Conservation (phyloP, 192 early-diverging fungal species). For the Podila minutissima region DNA sequence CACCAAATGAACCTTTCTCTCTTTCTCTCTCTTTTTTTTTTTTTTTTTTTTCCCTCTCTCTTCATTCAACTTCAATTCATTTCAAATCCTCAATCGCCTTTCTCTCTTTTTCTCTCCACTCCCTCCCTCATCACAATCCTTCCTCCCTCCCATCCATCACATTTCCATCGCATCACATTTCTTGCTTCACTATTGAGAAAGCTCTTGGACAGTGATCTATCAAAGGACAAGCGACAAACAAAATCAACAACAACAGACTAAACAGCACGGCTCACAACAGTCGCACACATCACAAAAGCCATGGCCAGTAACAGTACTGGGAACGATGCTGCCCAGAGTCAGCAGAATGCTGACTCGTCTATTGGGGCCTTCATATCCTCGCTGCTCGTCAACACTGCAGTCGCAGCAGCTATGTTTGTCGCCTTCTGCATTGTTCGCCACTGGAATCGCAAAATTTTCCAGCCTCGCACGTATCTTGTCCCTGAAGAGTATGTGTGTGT, state of each 20-base stretch:
- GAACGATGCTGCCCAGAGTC: not conserved
- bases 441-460: conserved; percentile 72
- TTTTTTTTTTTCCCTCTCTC: not conserved
- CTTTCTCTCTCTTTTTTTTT: too few relatives aligned
- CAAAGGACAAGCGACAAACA: too few relatives aligned
- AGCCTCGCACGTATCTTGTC: conserved; percentile 74
- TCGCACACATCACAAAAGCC: not conserved
- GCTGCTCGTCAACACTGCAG: conserved; percentile 69
- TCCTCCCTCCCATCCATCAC: not conserved
- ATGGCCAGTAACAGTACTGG: not conserved
- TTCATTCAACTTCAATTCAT: not conserved
- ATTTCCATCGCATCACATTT: not conserved
- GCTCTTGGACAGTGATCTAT: too few relatives aligned
- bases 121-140: not conserved
- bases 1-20: not conserved
- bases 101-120: not conserved
- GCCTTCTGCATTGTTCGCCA: conserved; percentile 75
- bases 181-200: not conserved
- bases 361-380: conserved; percentile 76
- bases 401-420: conserved; percentile 62
- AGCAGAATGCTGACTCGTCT: conserved; percentile 51
- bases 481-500: conserved; percentile 55
- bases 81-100: not conserved
- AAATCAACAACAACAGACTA: too few relatives aligned
- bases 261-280: not conserved